Conservation (phyloP, 306 rosid genomes). For the Glycine soja region DNA sequence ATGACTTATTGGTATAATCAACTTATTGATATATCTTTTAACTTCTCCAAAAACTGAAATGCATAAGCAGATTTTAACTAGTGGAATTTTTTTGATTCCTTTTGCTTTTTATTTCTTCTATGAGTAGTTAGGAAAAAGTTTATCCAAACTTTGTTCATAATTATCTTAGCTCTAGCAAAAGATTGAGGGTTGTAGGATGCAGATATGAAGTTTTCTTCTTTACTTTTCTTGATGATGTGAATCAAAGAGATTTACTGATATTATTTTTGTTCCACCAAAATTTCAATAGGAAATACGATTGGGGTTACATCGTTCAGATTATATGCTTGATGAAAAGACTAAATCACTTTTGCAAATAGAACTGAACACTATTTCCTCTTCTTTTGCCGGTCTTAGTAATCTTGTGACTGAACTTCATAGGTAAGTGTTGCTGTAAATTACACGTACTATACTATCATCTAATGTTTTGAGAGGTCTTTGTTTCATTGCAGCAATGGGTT, state of each 20-base stretch:
- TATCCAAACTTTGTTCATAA: too few relatives aligned
- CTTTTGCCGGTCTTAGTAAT: constrained; percentile 80
- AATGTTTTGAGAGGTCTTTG: constrained; percentile 15
- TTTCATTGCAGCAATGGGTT: constrained; percentile 14
- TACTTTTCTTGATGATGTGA: neutral
- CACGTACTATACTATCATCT: constrained; percentile 17
- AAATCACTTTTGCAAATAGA: constrained; percentile 84
- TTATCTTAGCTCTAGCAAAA: neutral
- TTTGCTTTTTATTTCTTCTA: too few relatives aligned
- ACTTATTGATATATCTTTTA: too few relatives aligned
- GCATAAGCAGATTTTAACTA: too few relatives aligned
- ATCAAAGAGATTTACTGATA: constrained; percentile 29
- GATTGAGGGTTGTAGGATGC: neutral
- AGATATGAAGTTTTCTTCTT: neutral
- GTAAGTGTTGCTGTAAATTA: constrained; percentile 47
- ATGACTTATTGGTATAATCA: too few relatives aligned
- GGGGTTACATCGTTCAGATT: constrained; percentile 98
- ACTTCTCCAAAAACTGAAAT: too few relatives aligned
- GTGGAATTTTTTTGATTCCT: too few relatives aligned
- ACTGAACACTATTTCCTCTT: constrained; percentile 87
- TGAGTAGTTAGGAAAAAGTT: too few relatives aligned
- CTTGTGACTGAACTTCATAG: constrained; percentile 82
- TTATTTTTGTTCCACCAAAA: constrained; percentile 5
- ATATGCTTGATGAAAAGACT: constrained; percentile 91
- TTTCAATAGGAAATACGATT: constrained; percentile 80